Conservation (phyloP, 352 stramenopile genomes). For the Bremia lactucae region DNA sequence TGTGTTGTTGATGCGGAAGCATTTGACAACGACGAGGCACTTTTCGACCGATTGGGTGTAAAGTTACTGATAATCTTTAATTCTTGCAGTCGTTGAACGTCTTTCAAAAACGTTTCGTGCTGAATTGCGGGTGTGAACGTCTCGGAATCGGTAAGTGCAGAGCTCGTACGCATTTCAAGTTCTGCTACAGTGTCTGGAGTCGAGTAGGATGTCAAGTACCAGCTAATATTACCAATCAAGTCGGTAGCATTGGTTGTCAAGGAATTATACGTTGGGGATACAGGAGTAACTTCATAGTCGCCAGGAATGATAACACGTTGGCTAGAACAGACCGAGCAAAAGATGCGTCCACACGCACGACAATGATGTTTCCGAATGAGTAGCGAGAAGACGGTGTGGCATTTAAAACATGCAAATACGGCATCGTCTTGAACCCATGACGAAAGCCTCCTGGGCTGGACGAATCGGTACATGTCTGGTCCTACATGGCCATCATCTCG, state of each 20-base stretch:
- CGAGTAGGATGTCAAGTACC: conserved; percentile 69
- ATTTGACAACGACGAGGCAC: conserved; percentile 16
- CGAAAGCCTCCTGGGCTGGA: conserved; percentile 63
- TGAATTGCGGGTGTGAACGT: conserved; percentile 29
- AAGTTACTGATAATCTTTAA: conserved; percentile 61
- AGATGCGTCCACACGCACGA: conserved; percentile 70
- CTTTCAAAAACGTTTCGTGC: conserved; percentile 61
- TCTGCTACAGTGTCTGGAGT: conserved; percentile 10
- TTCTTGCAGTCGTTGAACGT: conserved; percentile 54
- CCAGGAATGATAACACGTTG: conserved; percentile 63
- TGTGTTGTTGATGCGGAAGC: conserved; percentile 12
- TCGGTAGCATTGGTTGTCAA: conserved; percentile 65
- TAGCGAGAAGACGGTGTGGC: conserved; percentile 68
- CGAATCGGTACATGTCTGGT: conserved; percentile 75
- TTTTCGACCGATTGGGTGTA: conserved; percentile 41
- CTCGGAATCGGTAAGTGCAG: conserved; percentile 15
- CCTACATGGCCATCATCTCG: conserved; percentile 34
- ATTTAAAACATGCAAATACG: conserved; percentile 82
- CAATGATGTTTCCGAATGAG: conserved; percentile 79
- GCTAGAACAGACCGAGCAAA: conserved; percentile 73
- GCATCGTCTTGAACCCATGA: conserved; percentile 82
- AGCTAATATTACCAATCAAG: conserved; percentile 72
- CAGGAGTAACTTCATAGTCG: conserved; percentile 39
- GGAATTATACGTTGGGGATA: conserved; percentile 43
- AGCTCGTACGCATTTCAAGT: conserved; percentile 32